phyloP scores from a whole-genome alignment of 257 asterid genomes.

The Solanum appendiculatum region DNA sequence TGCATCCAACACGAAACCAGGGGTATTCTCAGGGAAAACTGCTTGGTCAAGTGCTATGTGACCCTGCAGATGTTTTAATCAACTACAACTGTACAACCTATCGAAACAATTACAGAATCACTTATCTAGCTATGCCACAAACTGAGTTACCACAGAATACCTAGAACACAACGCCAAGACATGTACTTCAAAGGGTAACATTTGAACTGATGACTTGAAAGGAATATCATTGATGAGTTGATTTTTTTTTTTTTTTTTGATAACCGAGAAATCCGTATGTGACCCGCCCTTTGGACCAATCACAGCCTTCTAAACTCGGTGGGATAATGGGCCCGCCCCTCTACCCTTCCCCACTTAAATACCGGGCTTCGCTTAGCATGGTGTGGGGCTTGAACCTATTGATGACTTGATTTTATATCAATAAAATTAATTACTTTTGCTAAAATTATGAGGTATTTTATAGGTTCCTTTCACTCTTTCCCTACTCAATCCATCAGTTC shows the following conservation, averaged over 20 bases:
- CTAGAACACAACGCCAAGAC: neutral
- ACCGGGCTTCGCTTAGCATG: too few species aligned
- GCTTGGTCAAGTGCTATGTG: conserved; percentile 97
- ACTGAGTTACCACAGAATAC: neutral
- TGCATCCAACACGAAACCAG: conserved; percentile 92
- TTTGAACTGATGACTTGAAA: neutral
- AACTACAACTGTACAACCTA: conserved; percentile 3
- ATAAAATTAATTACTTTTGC: neutral
- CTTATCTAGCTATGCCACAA: neutral
- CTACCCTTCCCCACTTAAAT: too few species aligned
- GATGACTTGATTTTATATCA: neutral
- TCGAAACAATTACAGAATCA: neutral
- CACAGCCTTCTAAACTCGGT: too few species aligned
- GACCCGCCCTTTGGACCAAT: too few species aligned
- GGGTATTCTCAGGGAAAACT: conserved; percentile 88
- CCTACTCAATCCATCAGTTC: neutral
- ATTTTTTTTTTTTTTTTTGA: too few species aligned
- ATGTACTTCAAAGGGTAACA: neutral
- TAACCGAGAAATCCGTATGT: too few species aligned
- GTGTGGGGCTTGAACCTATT: too few species aligned
- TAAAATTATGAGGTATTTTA: neutral
- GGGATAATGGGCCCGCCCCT: too few species aligned
- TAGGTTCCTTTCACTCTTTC: neutral
- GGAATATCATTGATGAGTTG: neutral
- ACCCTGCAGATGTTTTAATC: conserved; percentile 45